These are phyloP conservation scores for Colletotrichum viniferum DNA, from an alignment of 2,329 filamentous ascomycete genomes.

Conservation along the genomic window DNA sequence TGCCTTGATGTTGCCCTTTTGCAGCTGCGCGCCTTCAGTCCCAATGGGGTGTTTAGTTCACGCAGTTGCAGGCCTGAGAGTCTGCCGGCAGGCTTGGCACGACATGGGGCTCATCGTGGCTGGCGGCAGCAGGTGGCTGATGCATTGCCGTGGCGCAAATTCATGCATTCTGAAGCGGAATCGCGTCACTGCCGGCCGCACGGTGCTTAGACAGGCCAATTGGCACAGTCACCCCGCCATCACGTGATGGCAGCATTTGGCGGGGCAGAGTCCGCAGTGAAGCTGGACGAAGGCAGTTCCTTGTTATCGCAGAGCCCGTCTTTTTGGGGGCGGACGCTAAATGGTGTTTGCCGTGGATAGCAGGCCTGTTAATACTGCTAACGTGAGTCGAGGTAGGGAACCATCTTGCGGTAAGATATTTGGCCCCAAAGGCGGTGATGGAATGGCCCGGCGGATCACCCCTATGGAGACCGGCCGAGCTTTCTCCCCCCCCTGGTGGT, in stretches of 20 bases:
- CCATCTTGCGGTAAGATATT: neutral
- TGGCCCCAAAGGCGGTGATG: conserved; percentile 19
- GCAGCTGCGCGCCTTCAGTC: neutral
- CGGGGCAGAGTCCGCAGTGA: conserved; percentile 5
- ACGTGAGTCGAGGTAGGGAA: neutral
- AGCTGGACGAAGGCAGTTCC: neutral
- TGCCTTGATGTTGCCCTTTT: neutral
- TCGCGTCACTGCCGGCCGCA: neutral
- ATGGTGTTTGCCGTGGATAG: neutral
- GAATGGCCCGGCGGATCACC: conserved; percentile 9
- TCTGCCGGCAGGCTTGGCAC: neutral
- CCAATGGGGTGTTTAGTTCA: neutral
- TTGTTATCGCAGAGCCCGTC: neutral
- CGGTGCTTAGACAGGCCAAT: neutral
- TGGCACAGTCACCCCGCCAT: conserved; percentile 19
- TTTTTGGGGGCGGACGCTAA: neutral
- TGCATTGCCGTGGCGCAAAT: neutral
- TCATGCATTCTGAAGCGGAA: neutral
- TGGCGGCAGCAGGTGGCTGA: neutral
- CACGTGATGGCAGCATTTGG: conserved; percentile 7
- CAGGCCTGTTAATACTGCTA: neutral
- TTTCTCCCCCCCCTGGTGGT: neutral
- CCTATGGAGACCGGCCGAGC: conserved; percentile 2
- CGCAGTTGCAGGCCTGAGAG: neutral
- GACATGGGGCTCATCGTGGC: neutral